These are phyloP conservation scores for Fraxinus pennsylvanica DNA, from an alignment of 257 asterid genomes.

Conservation along the genomic window DNA sequence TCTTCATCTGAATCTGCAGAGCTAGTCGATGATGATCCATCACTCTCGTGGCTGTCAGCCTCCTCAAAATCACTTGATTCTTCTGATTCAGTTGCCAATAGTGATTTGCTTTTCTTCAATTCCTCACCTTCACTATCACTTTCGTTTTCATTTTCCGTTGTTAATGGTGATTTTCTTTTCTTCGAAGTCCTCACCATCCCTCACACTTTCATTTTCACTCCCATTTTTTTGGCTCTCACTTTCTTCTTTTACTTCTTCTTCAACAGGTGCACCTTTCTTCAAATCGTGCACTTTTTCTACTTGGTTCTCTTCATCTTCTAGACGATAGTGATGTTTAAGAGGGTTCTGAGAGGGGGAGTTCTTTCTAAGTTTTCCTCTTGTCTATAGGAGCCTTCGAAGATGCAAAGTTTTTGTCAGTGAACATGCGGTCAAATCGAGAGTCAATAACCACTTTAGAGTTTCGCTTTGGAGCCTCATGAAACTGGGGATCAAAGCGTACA, in stretches of 20 bases:
- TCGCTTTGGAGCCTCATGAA: conserved; percentile 67
- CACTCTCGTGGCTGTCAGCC: conserved; percentile 39
- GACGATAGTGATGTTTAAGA: conserved; percentile 61
- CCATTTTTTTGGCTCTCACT: conserved; percentile 27
- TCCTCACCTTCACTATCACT: conserved; percentile 28
- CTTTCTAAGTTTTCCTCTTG: conserved; percentile 67
- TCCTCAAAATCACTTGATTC: conserved; percentile 27
- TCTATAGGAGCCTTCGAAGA: conserved; percentile 63
- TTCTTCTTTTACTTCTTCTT: conserved; percentile 18
- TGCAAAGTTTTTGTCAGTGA: conserved; percentile 52
- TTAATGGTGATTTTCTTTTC: conserved; percentile 16
- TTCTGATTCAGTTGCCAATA: neutral
- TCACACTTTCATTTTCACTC: conserved; percentile 17
- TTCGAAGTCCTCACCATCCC: conserved; percentile 31
- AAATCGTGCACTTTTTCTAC: conserved; percentile 8
- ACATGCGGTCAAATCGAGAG: conserved; percentile 64
- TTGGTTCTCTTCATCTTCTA: conserved; percentile 36
- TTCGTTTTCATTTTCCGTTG: neutral
- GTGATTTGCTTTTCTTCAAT: conserved; percentile 23
- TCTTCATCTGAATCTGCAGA: conserved; percentile 50
- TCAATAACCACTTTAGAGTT: conserved; percentile 74
- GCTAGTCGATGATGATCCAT: conserved; percentile 50
- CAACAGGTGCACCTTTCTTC: conserved; percentile 33
- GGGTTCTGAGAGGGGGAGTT: conserved; percentile 34
- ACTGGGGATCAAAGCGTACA: conserved; percentile 80